A percentile compares a stretch with the other conserved stretches of the same genome.
Evolutionary conservation across 2,329 filamentous ascomycete species (phyloP).

Genomic region (Aurifilum marmelostoma): DNA sequence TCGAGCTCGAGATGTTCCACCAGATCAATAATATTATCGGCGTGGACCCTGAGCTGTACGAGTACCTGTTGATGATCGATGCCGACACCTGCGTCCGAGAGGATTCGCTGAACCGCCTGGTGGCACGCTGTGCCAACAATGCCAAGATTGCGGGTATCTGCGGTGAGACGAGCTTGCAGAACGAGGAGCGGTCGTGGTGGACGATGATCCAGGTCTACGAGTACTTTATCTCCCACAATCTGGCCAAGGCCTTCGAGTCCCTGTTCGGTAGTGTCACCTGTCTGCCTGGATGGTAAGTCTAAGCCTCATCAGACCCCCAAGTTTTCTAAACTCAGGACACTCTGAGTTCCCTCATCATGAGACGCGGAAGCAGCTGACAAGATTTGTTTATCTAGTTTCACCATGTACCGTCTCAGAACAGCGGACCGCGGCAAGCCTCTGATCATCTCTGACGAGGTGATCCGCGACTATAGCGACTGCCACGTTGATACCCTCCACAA

Average conservation of each 20-base stretch:
- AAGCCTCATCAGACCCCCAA: background rate
- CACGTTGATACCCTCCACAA: constrained; percentile 93
- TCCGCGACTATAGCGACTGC: constrained; percentile 86
- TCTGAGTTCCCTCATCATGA: constrained; percentile 1
- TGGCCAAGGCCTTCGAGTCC: constrained; percentile 96
- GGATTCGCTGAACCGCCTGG: constrained; percentile 88
- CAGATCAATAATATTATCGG: constrained; percentile 99
- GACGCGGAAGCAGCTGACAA: constrained; percentile 40
- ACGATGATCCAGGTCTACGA: constrained; percentile 99
- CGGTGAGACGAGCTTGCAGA: constrained; percentile 93
- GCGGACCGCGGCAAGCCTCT: constrained; percentile 92
- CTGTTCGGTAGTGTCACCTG: constrained; percentile 98
- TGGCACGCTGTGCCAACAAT: constrained; percentile 90
- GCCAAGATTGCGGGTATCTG: constrained; percentile 97
- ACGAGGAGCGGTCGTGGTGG: constrained; percentile 95
- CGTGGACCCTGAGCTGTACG: constrained; percentile 95
- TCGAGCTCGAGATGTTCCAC: constrained; percentile 98
- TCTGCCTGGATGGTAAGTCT: constrained; percentile 93
- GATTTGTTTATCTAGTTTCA: constrained; percentile 72
- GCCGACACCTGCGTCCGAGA: constrained; percentile 94
- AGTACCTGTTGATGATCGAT: constrained; percentile 96
- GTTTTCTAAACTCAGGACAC: background rate
- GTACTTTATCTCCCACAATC: constrained; percentile 97
- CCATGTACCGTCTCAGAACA: constrained; percentile 96
- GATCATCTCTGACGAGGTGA: constrained; percentile 87